Evolutionary conservation across 1,139 yeast genomes (phyloP).

Genomic region (Keqinozyma sinolaborantium): DNA sequence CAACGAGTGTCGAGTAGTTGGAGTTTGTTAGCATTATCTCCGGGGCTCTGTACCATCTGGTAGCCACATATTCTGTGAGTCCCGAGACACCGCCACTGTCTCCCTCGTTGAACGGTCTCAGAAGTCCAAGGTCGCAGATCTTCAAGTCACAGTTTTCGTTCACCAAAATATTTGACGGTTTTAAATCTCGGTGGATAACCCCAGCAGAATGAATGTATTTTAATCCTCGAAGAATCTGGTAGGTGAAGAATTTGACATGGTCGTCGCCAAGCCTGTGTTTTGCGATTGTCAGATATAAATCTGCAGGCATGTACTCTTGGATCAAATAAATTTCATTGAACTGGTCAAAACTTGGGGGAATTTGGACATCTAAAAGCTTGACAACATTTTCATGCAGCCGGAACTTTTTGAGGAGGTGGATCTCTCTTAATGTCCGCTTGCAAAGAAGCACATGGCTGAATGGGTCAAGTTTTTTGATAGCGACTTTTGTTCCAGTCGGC

Average conservation of each 20-base stretch:
- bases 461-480: slow-evolving; percentile 42
- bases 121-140: slow-evolving; percentile 57
- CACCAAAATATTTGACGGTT: slow-evolving; percentile 35
- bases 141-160: slow-evolving; percentile 36
- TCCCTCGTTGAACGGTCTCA: slow-evolving; percentile 32
- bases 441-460: slow-evolving; percentile 35
- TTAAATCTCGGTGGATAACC: slow-evolving; percentile 39
- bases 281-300: slow-evolving; percentile 55
- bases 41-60: slow-evolving; percentile 80
- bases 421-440: slow-evolving; percentile 41
- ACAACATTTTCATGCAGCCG: slow-evolving; percentile 40
- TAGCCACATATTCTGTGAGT: slow-evolving; percentile 71
- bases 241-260: slow-evolving; percentile 65
- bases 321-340: slow-evolving; percentile 68
- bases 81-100: slow-evolving; percentile 28
- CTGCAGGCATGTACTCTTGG: slow-evolving; percentile 72
- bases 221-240: slow-evolving; percentile 61
- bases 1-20: slow-evolving; percentile 68
- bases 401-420: slow-evolving; percentile 31
- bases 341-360: slow-evolving; percentile 26
- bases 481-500: slow-evolving; percentile 37
- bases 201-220: slow-evolving; percentile 61
- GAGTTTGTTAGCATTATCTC: slow-evolving; percentile 72
- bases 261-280: slow-evolving; percentile 55
- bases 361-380: slow-evolving; percentile 34